Evolutionary conservation across 305 asterid species (phyloP).

Genomic region (Andrographis paniculata): DNA sequence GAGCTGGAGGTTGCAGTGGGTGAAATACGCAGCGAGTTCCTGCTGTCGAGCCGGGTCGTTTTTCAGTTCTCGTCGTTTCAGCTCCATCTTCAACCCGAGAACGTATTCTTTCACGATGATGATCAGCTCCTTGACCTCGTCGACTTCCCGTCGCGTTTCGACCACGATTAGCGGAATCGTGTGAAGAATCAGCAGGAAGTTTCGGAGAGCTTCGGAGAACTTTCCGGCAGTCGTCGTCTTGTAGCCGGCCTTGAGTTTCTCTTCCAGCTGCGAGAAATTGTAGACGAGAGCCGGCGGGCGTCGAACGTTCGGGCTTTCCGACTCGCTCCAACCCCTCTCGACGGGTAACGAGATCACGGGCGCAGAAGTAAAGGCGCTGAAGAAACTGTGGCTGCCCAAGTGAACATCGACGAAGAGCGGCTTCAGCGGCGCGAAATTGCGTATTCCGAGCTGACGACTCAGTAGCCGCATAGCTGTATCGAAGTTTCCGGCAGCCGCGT

Average conservation of each 20-base stretch:
- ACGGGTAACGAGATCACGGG: conserved; percentile 58
- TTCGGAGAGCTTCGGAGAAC: conserved; percentile 61
- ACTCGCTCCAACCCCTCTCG: conserved; percentile 74
- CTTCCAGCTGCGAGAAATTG: conserved; percentile 66
- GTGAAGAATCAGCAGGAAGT: conserved; percentile 57
- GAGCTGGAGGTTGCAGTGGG: conserved; percentile 75
- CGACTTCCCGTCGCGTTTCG: conserved; percentile 82
- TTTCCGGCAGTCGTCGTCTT: conserved; percentile 76
- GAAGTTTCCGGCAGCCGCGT: conserved; percentile 42
- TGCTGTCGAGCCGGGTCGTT: conserved; percentile 75
- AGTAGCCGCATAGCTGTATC: conserved; percentile 53
- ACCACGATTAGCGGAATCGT: conserved; percentile 77
- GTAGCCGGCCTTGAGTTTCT: conserved; percentile 70
- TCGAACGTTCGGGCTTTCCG: conserved; percentile 70
- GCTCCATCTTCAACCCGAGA: conserved; percentile 72
- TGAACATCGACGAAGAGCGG: conserved; percentile 43
- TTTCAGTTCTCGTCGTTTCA: conserved; percentile 61
- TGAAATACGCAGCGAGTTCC: conserved; percentile 87
- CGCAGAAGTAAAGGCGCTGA: conserved; percentile 61
- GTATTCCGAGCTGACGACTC: conserved; percentile 46
- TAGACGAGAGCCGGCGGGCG: conserved; percentile 75
- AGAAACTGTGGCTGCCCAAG: conserved; percentile 67
- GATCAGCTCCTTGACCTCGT: conserved; percentile 76
- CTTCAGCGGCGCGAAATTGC: conserved; percentile 30
- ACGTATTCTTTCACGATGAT: conserved; percentile 67